These are phyloP conservation scores for Hura crepitans DNA, from an alignment of 441 rosid species.

Conservation along the genomic window DNA sequence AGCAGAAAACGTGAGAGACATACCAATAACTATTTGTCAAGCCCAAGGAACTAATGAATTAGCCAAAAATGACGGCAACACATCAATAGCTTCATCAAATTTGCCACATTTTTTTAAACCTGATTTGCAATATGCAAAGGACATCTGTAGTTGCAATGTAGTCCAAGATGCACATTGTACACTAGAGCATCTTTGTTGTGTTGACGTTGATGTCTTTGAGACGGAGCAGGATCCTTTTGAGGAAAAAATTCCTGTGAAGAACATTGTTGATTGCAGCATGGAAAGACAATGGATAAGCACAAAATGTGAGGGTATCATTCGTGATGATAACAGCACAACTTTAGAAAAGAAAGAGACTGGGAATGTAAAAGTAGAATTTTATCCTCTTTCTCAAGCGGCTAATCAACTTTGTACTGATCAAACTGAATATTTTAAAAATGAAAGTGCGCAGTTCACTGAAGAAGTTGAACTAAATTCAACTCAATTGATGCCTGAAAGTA, in stretches of 20 bases:
- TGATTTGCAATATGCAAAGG: conserved; percentile 23
- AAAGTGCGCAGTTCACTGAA: conserved; percentile 26
- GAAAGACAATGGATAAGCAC: conserved; percentile 21
- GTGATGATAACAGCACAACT: conserved; percentile 16
- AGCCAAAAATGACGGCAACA: conserved; percentile 20
- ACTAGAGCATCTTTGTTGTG: conserved; percentile 27
- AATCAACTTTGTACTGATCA: conserved; percentile 26
- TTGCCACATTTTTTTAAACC: conserved; percentile 16
- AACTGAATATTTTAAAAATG: conserved; percentile 26
- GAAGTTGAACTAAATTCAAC: conserved; percentile 33
- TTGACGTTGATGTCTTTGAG: conserved; percentile 34
- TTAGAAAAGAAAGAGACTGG: conserved; percentile 27
- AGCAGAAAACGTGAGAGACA: conserved; percentile 37
- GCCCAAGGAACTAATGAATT: conserved; percentile 29
- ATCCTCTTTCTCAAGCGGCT: conserved; percentile 29
- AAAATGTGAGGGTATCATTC: conserved; percentile 28
- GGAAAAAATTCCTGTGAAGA: conserved; percentile 23
- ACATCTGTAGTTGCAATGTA: conserved; percentile 24
- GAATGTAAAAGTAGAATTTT: conserved; percentile 24
- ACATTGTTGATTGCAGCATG: conserved; percentile 22
- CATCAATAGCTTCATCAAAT: conserved; percentile 14
- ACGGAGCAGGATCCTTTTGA: conserved; percentile 33
- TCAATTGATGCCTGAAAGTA: conserved; percentile 28
- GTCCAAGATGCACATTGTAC: conserved; percentile 31
- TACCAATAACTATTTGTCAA: conserved; percentile 34